These are phyloP conservation scores for Tremellales sp. DNA, from an alignment of 1,284 basidiomycete genomes.

Conservation along the genomic window DNA sequence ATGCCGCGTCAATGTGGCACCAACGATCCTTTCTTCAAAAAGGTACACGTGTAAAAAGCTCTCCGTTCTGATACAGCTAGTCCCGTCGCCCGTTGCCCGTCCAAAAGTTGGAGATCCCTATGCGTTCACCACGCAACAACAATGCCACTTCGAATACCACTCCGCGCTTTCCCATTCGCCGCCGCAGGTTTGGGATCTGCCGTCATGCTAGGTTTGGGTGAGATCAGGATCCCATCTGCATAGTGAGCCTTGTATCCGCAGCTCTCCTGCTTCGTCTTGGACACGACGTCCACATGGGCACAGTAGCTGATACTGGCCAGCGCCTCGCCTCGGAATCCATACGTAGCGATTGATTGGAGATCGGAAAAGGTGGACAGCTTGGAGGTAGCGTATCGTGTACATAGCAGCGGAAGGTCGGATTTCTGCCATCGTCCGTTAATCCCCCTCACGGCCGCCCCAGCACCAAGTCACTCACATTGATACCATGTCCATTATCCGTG, in stretches of 20 bases:
- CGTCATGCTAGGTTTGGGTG: slow-evolving; percentile 63
- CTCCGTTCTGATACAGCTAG: too few species aligned
- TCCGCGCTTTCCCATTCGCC: too few species aligned
- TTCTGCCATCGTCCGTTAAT: slow-evolving; percentile 45
- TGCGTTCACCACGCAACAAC: too few species aligned
- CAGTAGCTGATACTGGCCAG: slow-evolving; percentile 96
- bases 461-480: slow-evolving; percentile 59
- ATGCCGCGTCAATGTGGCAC: too few species aligned
- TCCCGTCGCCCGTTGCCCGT: too few species aligned
- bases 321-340: slow-evolving; percentile 97
- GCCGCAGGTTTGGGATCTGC: slow-evolving; percentile 82
- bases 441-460: neutral
- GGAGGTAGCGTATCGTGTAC: slow-evolving; percentile 93
- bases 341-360: slow-evolving; percentile 77
- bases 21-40: too few species aligned
- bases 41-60: too few species aligned
- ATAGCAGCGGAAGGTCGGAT: slow-evolving; percentile 80
- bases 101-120: too few species aligned
- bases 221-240: slow-evolving; percentile 65
- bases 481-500: slow-evolving; percentile 93
- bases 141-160: too few species aligned
- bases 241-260: slow-evolving; percentile 88
- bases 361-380: slow-evolving; percentile 87
- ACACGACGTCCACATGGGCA: slow-evolving; percentile 79
- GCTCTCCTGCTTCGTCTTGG: slow-evolving; percentile 74